These are phyloP conservation scores for Hymenoscyphus albidus DNA, from an alignment of 2,329 filamentous ascomycete genomes.

Conservation along the genomic window DNA sequence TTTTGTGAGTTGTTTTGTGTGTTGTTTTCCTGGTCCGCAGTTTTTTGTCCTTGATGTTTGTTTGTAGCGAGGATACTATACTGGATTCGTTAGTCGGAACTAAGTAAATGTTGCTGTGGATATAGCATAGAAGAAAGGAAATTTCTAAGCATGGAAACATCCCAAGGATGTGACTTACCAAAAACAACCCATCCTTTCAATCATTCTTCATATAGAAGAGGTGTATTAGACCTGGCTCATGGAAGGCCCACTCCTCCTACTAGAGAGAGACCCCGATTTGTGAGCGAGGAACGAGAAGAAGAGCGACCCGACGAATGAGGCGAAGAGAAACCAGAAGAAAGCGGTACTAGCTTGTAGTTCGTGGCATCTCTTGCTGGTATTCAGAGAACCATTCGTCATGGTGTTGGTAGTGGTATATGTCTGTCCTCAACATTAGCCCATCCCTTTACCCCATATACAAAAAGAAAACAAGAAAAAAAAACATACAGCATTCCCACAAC, in stretches of 20 bases:
- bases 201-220: not conserved
- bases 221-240: slow-evolving; percentile 53
- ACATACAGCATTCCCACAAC: slow-evolving; percentile 60
- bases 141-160: no score
- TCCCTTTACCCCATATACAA: not conserved
- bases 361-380: slow-evolving; percentile 63
- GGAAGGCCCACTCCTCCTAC: slow-evolving; percentile 41
- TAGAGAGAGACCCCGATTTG: slow-evolving; percentile 7
- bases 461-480: not conserved
- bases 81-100: no score
- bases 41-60: no score
- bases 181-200: not conserved
- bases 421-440: slow-evolving; percentile 22
- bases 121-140: no score
- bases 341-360: slow-evolving; percentile 70
- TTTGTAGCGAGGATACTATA: no score
- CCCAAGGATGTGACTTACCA: no score
- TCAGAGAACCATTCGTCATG: slow-evolving; percentile 55
- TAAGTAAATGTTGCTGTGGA: no score
- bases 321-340: slow-evolving; percentile 78
- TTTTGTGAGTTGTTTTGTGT: no score
- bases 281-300: slow-evolving; percentile 40
- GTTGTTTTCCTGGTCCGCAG: no score
- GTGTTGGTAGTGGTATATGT: slow-evolving; percentile 44
- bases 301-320: slow-evolving; percentile 53